Percentiles rank a stretch among this genome's conserved stretches.
phyloP scores from a whole-genome alignment of 257 asterid species.

The Osmanthus fragrans region DNA sequence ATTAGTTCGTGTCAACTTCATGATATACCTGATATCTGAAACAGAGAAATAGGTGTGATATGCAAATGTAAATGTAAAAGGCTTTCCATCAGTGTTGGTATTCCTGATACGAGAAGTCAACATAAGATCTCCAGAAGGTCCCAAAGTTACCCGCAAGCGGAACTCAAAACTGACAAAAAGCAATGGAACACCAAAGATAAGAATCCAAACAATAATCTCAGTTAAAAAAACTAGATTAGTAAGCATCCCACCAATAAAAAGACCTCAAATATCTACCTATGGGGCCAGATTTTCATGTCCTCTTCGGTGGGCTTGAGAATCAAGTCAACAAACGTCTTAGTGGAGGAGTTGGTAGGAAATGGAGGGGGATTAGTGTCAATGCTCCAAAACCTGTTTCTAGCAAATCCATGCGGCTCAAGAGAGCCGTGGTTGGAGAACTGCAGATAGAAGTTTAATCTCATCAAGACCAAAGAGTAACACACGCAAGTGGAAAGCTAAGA shows the following conservation, averaged over 20 bases:
- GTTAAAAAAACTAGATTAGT: constrained; percentile 14
- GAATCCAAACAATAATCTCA: constrained; percentile 4
- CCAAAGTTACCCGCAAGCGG: constrained; percentile 80
- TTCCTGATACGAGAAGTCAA: constrained; percentile 89
- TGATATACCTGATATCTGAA: constrained; percentile 81
- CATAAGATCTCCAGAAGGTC: constrained; percentile 84
- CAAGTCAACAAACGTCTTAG: constrained; percentile 74
- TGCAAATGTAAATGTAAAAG: constrained; percentile 87
- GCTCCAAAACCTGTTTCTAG: constrained; percentile 87
- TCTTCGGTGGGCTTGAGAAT: constrained; percentile 81
- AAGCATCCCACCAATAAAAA: constrained; percentile 13
- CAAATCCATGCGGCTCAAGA: constrained; percentile 88
- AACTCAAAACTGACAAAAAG: constrained; percentile 68
- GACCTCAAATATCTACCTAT: constrained; percentile 48
- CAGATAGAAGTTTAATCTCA: constrained; percentile 27
- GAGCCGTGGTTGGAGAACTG: constrained; percentile 85
- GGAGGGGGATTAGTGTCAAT: constrained; percentile 81
- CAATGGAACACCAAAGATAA: constrained; percentile 26
- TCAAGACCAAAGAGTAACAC: constrained; percentile 21
- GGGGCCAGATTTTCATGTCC: constrained; percentile 81
- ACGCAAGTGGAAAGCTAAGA: constrained; percentile 22
- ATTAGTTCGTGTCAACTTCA: constrained; percentile 5
- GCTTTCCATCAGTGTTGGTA: constrained; percentile 79
- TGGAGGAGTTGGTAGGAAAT: constrained; percentile 53
- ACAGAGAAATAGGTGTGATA: constrained; percentile 89